Percentiles rank a stretch among this genome's conserved stretches.
Evolutionary conservation across 1,284 basidiomycete species (phyloP).

Genomic region (Moesziomyces parantarcticus): DNA sequence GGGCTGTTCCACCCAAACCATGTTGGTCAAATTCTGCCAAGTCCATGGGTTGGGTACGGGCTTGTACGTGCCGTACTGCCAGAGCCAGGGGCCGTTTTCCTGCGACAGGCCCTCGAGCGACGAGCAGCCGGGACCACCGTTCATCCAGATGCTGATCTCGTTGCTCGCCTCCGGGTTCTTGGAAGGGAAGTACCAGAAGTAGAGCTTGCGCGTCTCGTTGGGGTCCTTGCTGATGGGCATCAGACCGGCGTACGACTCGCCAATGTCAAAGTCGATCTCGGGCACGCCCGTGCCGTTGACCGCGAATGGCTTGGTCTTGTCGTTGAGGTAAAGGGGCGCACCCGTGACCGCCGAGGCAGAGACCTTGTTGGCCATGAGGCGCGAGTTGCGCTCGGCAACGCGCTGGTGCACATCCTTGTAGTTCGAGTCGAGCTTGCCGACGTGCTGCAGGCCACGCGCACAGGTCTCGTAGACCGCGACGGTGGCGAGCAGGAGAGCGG

Average conservation of each 20-base stretch:
- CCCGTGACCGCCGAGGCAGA: slow-evolving; percentile 16
- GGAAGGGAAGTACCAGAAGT: slow-evolving; percentile 88
- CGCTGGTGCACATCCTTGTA: slow-evolving; percentile 30
- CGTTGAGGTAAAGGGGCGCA: slow-evolving; percentile 23
- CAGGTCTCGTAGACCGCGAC: slow-evolving; percentile 31
- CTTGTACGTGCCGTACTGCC: slow-evolving; percentile 76
- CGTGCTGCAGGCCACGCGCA: slow-evolving; percentile 39
- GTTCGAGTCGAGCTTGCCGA: slow-evolving; percentile 33
- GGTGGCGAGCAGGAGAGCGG: slow-evolving; percentile 18
- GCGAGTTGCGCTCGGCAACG: slow-evolving; percentile 19
- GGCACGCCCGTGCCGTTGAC: slow-evolving; percentile 48
- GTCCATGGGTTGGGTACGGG: slow-evolving; percentile 78
- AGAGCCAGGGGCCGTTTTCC: slow-evolving; percentile 80
- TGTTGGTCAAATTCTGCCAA: slow-evolving; percentile 80
- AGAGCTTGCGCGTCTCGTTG: slow-evolving; percentile 71
- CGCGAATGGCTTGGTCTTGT: slow-evolving; percentile 30
- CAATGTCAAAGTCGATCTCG: slow-evolving; percentile 49
- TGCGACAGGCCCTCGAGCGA: slow-evolving; percentile 81
- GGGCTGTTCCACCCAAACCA: slow-evolving; percentile 86
- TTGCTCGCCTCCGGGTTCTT: slow-evolving; percentile 77
- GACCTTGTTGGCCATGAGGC: slow-evolving; percentile 16
- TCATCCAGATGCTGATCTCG: slow-evolving; percentile 76
- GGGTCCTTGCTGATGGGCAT: slow-evolving; percentile 44
- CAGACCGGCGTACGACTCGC: slow-evolving; percentile 55
- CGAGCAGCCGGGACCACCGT: slow-evolving; percentile 77